phyloP scores from a whole-genome alignment of 257 asterid genomes.

The Scutellaria minor region DNA sequence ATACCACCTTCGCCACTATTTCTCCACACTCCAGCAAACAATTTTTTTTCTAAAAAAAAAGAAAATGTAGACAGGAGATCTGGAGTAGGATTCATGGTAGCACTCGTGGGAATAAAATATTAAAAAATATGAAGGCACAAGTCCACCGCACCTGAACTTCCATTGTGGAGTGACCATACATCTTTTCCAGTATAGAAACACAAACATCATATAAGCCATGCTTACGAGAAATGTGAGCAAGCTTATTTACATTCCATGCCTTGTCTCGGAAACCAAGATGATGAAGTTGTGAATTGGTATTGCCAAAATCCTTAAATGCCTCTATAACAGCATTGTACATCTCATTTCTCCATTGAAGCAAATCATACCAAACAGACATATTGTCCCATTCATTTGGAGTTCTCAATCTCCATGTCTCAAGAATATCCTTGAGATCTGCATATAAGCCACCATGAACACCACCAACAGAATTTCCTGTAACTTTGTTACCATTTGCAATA shows the following conservation, averaged over 20 bases:
- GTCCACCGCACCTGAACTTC: constrained; percentile 84
- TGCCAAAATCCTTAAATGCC: constrained; percentile 86
- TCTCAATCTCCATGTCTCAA: constrained; percentile 98
- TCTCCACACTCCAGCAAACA: not conserved
- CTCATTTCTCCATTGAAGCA: constrained; percentile 99
- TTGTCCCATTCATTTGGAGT: constrained; percentile 99
- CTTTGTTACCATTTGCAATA: constrained; percentile 88
- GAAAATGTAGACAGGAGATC: not conserved
- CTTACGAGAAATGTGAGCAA: constrained; percentile 94
- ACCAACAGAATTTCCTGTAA: constrained; percentile 77
- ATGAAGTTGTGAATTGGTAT: constrained; percentile 84
- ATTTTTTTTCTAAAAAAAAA: not conserved
- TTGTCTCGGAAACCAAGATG: constrained; percentile 99
- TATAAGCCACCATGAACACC: constrained; percentile 82
- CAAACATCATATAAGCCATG: constrained; percentile 93
- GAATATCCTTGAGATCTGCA: constrained; percentile 98
- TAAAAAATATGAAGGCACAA: constrained; percentile 24
- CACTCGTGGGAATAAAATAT: not conserved
- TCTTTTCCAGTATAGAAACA: constrained; percentile 88
- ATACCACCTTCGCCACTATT: constrained; percentile 24
- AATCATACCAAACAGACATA: constrained; percentile 96
- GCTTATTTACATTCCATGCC: constrained; percentile 99
- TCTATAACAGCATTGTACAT: constrained; percentile 95
- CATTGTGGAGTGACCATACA: constrained; percentile 99
- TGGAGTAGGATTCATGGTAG: not conserved